A percentile compares a stretch with the other conserved stretches of the same genome.
These are phyloP conservation scores for Gloeostereum incarnatum DNA, from an alignment of 768 basidiomycete genomes.

Conservation along the genomic window DNA sequence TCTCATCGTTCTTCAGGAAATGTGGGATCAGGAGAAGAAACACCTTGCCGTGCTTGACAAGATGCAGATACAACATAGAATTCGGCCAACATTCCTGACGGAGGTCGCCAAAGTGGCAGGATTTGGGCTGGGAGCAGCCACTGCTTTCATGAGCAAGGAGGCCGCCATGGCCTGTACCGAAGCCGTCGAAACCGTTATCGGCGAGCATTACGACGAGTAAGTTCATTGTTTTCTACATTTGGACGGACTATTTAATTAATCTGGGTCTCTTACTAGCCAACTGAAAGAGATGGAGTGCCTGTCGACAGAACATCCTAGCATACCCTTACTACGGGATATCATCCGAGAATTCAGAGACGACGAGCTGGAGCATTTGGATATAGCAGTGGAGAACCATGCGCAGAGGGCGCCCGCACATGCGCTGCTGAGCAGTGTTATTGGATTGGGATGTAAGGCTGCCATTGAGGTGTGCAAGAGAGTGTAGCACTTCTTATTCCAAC, in stretches of 20 bases:
- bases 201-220: slow-evolving; percentile 97
- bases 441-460: slow-evolving; percentile 79
- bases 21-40: slow-evolving; percentile 97
- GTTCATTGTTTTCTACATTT: slow-evolving; percentile 19
- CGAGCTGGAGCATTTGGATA: slow-evolving; percentile 90
- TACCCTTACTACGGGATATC: slow-evolving; percentile 62
- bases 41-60: slow-evolving; percentile 83
- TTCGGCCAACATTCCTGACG: slow-evolving; percentile 77
- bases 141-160: slow-evolving; percentile 83
- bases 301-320: slow-evolving; percentile 64
- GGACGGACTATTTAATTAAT: slow-evolving; percentile 4
- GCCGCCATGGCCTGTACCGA: slow-evolving; percentile 99
- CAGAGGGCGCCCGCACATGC: slow-evolving; percentile 91
- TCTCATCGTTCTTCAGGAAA: slow-evolving; percentile 47
- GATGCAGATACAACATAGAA: slow-evolving; percentile 71
- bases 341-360: slow-evolving; percentile 87
- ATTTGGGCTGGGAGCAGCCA: slow-evolving; percentile 77
- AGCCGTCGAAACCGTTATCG: slow-evolving; percentile 95
- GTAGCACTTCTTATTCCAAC: slow-evolving; percentile 23
- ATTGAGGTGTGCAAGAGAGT: slow-evolving; percentile 85
- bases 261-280: slow-evolving; percentile 45
- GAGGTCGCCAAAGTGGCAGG: slow-evolving; percentile 84
- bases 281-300: slow-evolving; percentile 62
- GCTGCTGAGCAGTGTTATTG: slow-evolving; percentile 77
- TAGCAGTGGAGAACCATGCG: slow-evolving; percentile 78